These are phyloP conservation scores for Populus davidiana DNA, from an alignment of 345 rosid genomes.

Conservation along the genomic window DNA sequence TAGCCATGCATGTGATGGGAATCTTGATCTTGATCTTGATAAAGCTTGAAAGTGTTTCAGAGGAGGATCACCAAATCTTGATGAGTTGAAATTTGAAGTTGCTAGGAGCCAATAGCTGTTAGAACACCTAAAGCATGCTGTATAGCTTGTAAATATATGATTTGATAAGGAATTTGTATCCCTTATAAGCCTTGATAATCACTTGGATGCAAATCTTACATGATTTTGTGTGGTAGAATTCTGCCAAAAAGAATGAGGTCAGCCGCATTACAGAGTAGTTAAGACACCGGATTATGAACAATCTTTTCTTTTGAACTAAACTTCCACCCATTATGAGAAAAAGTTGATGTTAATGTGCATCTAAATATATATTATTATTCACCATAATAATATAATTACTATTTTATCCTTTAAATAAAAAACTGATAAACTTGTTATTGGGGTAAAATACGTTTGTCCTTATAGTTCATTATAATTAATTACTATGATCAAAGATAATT, in stretches of 20 bases:
- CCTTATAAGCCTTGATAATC: not conserved
- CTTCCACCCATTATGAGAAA: conserved; percentile 33
- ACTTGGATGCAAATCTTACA: not conserved
- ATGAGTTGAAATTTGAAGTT: not conserved
- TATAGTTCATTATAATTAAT: no score
- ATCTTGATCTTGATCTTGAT: not conserved
- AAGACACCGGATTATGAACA: conserved; percentile 24
- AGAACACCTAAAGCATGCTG: not conserved
- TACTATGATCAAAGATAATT: no score
- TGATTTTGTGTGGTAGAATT: conserved; percentile 6
- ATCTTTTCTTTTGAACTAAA: conserved; percentile 44
- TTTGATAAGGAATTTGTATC: not conserved
- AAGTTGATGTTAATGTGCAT: conserved; percentile 1
- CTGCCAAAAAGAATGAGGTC: conserved; percentile 42
- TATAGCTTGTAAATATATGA: not conserved
- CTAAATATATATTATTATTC: no score
- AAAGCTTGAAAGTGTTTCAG: not conserved
- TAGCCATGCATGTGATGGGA: no score
- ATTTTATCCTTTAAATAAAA: no score
- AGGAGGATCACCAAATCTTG: not conserved
- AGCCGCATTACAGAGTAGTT: conserved; percentile 30
- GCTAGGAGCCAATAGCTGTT: not conserved
- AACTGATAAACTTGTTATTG: no score
- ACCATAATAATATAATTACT: no score
- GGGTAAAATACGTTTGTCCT: no score